Base-by-base conservation (phyloP, 768 basidiomycete species). In the Harrya chromipes region DNA sequence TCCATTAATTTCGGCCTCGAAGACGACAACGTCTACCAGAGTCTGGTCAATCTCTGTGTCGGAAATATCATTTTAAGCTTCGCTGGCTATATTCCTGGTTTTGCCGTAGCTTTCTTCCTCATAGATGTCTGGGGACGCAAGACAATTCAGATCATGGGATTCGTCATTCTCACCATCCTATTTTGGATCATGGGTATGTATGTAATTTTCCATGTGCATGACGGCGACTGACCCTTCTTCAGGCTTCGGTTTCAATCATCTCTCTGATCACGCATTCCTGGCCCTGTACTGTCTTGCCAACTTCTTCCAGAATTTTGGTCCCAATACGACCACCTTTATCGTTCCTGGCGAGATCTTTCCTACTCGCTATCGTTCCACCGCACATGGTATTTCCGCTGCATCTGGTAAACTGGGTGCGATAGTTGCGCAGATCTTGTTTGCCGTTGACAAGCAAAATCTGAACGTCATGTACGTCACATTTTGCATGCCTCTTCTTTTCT, bases 281-380 rank as follows among this genome's bases (percentile, higher is more conserved):
- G 83, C 83, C 66, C 75, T 88, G 21, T 90, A 90, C 71, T 87
- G 87, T 65, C 70, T 91, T 14, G 78, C 87, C 59, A 84, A 86
- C 65, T 89, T 89, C 72, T 88, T 90, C 83, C 84, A 87, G 12
- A 29, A 29, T 29, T 29, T 29, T 13, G 29, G 29, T 29, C 29
- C 29, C 12, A 29, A 29, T 57, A 77, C 77, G 1, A 90, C 86
- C 2, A 89, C 87, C 0, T 91, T 91, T 68, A 59, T 90, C 47
- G 72, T 90, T 13, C 87, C 90, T 0, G 86, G 85, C 43, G 90
- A 91, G 62, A 76, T 74, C 26, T 91, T 90, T 79, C 90, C 90
- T 1, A 92, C 90, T 2, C 85, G 89, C 43, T 90, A 90, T 66
- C 82, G 90, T 45, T 86, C 86, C 5, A 89, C 87, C 4, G 84